Conservation (phyloP, 192 early-diverging fungal species). For the Mortierella hygrophila region DNA sequence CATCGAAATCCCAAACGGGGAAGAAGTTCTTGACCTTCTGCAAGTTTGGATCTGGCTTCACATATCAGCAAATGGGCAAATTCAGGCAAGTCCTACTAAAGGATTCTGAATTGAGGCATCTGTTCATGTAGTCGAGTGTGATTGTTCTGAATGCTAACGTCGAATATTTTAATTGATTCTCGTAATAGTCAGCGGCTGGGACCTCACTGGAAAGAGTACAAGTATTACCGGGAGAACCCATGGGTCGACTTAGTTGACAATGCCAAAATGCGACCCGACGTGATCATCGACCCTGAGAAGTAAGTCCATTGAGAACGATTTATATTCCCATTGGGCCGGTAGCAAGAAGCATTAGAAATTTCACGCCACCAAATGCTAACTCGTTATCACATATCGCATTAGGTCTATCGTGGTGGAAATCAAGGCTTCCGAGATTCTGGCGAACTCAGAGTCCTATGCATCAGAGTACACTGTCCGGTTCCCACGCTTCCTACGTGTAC, state of each 20-base stretch:
- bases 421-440: constrained; percentile 74
- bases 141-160: background rate
- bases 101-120: background rate
- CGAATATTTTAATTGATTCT: background rate
- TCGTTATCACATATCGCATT: background rate
- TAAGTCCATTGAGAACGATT: constrained; percentile 18
- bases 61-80: constrained; percentile 67
- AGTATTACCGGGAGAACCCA: constrained; percentile 42
- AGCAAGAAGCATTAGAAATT: background rate
- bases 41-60: constrained; percentile 80
- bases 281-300: constrained; percentile 72
- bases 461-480: constrained; percentile 81
- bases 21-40: constrained; percentile 69
- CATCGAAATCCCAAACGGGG: constrained; percentile 14
- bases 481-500: constrained; percentile 76
- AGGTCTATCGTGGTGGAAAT: constrained; percentile 75
- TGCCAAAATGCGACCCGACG: constrained; percentile 78
- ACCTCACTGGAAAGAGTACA: constrained; percentile 54
- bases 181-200: constrained; percentile 25
- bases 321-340: background rate
- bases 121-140: background rate
- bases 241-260: constrained; percentile 52
- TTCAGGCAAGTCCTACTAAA: constrained; percentile 67
- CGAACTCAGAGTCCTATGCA: constrained; percentile 64
- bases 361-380: background rate